phyloP scores from a whole-genome alignment of 1,284 basidiomycete species.

The Leccinum subrobustum region DNA sequence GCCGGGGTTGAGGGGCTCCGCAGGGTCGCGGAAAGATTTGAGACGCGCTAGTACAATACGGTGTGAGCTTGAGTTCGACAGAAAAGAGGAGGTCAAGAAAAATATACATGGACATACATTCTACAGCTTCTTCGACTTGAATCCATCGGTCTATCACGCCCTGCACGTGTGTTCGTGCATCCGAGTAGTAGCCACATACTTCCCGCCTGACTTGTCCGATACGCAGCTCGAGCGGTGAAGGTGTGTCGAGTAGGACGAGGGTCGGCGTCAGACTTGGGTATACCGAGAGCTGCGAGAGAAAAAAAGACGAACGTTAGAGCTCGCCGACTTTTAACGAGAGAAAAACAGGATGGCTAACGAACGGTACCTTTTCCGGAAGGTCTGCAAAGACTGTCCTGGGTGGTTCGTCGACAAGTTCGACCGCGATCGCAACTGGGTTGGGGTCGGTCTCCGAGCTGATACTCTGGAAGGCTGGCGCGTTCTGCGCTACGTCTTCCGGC shows the following conservation, averaged over 20 bases:
- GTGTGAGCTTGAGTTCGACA: not conserved
- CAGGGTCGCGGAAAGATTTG: constrained; percentile 75
- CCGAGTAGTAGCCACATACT: constrained; percentile 50
- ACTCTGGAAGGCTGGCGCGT: not conserved
- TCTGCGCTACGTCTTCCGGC: constrained; percentile 2
- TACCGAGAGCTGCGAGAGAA: constrained; percentile 70
- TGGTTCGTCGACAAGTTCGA: constrained; percentile 9
- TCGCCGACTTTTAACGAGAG: not conserved
- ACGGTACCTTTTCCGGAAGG: constrained; percentile 28
- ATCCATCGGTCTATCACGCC: constrained; percentile 78
- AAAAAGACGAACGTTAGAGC: not conserved
- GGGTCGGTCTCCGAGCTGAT: not conserved
- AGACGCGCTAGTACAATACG: constrained; percentile 57
- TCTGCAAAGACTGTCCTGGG: constrained; percentile 15
- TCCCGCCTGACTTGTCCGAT: constrained; percentile 67
- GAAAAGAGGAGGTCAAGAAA: not conserved
- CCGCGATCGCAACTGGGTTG: not conserved
- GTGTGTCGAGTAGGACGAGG: constrained; percentile 68
- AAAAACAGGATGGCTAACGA: not conserved
- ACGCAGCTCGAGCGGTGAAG: constrained; percentile 68
- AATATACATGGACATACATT: constrained; percentile 56
- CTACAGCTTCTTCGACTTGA: constrained; percentile 75
- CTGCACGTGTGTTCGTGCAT: constrained; percentile 65
- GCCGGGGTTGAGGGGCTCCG: constrained; percentile 84
- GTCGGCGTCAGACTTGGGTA: constrained; percentile 64